phyloP scores from a whole-genome alignment of 2,329 filamentous ascomycete genomes.

The Scorias spongiosa region DNA sequence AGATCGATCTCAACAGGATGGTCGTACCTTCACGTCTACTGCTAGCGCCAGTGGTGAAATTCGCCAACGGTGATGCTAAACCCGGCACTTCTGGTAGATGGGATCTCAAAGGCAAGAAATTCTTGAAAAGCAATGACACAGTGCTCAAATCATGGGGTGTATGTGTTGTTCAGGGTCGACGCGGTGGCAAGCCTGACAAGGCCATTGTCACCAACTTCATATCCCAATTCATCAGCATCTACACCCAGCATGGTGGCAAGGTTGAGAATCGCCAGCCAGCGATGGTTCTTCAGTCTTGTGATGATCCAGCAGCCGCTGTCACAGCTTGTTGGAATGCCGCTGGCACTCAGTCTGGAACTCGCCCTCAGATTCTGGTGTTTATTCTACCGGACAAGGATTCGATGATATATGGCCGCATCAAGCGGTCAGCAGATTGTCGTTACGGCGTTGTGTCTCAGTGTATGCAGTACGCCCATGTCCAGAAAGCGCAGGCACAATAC shows the following conservation, averaged over 20 bases:
- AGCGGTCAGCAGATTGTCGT: slow-evolving; percentile 76
- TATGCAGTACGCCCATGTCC: slow-evolving; percentile 55
- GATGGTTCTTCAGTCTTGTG: slow-evolving; percentile 21
- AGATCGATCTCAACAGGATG: slow-evolving; percentile 50
- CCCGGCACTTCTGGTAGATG: slow-evolving; percentile 61
- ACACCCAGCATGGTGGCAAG: slow-evolving; percentile 45
- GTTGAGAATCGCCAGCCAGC: slow-evolving; percentile 33
- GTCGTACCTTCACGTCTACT: slow-evolving; percentile 53
- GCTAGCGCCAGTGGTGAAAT: slow-evolving; percentile 54
- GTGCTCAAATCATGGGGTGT: slow-evolving; percentile 60
- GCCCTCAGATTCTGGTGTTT: slow-evolving; percentile 66
- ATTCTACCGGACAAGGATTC: slow-evolving; percentile 58
- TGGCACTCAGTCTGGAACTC: slow-evolving; percentile 36
- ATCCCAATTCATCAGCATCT: slow-evolving; percentile 45
- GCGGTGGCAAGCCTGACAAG: slow-evolving; percentile 28
- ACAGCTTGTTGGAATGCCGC: slow-evolving; percentile 37
- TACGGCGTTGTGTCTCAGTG: slow-evolving; percentile 76
- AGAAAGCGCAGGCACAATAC: slow-evolving; percentile 62
- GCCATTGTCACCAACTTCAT: slow-evolving; percentile 38
- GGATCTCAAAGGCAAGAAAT: slow-evolving; percentile 74
- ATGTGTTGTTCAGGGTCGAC: slow-evolving; percentile 45
- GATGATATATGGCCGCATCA: slow-evolving; percentile 66
- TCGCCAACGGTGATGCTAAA: slow-evolving; percentile 37
- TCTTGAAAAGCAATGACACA: slow-evolving; percentile 45
- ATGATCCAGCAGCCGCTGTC: slow-evolving; percentile 17